Evolutionary conservation across 371 early-diverging fungal genomes (phyloP), one percentile per base, ranked within the genome.

Genomic region (Syncephalastrum sp.): DNA sequence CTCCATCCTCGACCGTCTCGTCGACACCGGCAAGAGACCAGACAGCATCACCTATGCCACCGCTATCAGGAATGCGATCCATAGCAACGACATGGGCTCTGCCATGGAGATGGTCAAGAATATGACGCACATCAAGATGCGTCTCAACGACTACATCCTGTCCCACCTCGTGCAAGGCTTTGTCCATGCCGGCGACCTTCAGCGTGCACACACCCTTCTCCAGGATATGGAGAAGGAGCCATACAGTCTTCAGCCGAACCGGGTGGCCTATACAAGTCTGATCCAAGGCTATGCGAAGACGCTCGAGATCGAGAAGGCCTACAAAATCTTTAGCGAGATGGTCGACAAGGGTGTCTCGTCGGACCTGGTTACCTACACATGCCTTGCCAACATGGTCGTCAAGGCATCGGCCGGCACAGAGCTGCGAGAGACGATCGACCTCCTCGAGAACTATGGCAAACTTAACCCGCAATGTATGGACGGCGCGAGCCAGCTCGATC

Each of bases 131-230:
- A 25, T 54, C 1, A 69, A 72, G 2, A 50, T 73, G 15, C 58
- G 59, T n/a, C 77, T 74, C 2, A 77, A 77, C 45, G 54, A 47
- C 3, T 77, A 60, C 47, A 53, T 77, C 1, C 73, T 72, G 42
- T 60, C 77, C 1, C 77, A 77, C 55, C 43, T 77, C 5, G 71
- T 73, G 10, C 57, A 64, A 27, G 77, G 77, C 3, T 73, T 73
- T 29, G 58, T 58, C 3, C 57, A 54, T 24, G 25, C 29, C 12
- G 71, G 71, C 0, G 67, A 73, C 1, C 8, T 73, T 21, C 61
- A 69, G 1, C 70, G 61, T 44, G 77, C 77, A 3, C 60, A 54
- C 15, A 49, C 64, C 1, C 41, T 73, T 1, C 38, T 73, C 2
- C 29, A 57, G 21, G 44, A 58, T 4, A 71, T 73, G 70, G 48